These are phyloP conservation scores for Butyriboletus loyo DNA, from an alignment of 768 basidiomycete species.

Conservation along the genomic window DNA sequence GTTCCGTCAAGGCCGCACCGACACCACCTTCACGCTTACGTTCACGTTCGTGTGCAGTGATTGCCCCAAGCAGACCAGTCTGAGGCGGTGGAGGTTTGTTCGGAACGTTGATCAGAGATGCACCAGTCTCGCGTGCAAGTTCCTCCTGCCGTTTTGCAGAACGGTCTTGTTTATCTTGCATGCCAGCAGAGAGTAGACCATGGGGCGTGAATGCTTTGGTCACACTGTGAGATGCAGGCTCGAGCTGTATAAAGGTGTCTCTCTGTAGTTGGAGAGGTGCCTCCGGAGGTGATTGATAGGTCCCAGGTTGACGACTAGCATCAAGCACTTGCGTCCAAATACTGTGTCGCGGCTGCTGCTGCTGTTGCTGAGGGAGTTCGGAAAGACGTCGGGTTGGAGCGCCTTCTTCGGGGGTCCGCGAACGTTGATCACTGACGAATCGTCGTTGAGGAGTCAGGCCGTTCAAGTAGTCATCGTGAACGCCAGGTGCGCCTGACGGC, in stretches of 20 bases:
- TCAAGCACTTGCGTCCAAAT: slow-evolving; percentile 93
- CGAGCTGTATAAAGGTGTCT: slow-evolving; percentile 74
- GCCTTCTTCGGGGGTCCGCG: slow-evolving; percentile 58
- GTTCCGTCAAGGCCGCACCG: slow-evolving; percentile 91
- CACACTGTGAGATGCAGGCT: slow-evolving; percentile 65
- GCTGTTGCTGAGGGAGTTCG: slow-evolving; percentile 44
- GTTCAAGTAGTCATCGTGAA: slow-evolving; percentile 44
- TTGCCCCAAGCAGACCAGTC: slow-evolving; percentile 92
- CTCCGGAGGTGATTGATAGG: slow-evolving; percentile 34
- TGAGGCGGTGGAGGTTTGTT: slow-evolving; percentile 93
- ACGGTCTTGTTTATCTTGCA: slow-evolving; percentile 93
- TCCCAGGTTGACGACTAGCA: slow-evolving; percentile 50
- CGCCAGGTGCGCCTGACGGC: slow-evolving; percentile 29
- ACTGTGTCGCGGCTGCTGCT: slow-evolving; percentile 51
- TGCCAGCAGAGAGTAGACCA: slow-evolving; percentile 89
- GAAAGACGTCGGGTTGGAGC: slow-evolving; percentile 53
- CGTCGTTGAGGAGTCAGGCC: slow-evolving; percentile 42
- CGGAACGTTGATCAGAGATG: slow-evolving; percentile 92
- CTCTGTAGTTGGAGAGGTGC: slow-evolving; percentile 30
- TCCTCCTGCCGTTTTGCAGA: slow-evolving; percentile 96
- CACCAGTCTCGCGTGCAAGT: slow-evolving; percentile 86
- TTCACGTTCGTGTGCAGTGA: slow-evolving; percentile 93
- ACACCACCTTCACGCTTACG: slow-evolving; percentile 93
- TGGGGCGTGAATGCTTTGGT: slow-evolving; percentile 95
- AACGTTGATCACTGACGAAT: slow-evolving; percentile 50